These are phyloP conservation scores for Madurella mycetomatis DNA, from an alignment of 2,329 filamentous ascomycete genomes.

Conservation along the genomic window DNA sequence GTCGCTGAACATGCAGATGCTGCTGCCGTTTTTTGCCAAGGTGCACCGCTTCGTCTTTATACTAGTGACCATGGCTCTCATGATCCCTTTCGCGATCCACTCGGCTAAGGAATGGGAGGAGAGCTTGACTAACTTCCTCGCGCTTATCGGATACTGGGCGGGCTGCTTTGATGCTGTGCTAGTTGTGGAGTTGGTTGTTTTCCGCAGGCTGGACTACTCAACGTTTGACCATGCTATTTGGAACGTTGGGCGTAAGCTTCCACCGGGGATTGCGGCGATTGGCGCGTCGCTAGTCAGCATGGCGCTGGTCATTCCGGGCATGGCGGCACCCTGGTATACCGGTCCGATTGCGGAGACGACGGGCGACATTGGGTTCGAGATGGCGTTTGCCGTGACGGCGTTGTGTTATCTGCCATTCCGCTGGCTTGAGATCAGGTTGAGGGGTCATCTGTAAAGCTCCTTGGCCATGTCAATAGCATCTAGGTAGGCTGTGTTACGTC, in stretches of 20 bases:
- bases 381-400: conserved; percentile 51
- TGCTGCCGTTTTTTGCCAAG: conserved; percentile 51
- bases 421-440: conserved; percentile 37
- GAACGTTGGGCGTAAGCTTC: conserved; percentile 43
- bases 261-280: conserved; percentile 45
- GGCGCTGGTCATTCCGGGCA: conserved; percentile 53
- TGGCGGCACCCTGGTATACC: conserved; percentile 58
- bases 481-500: background rate
- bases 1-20: conserved; percentile 46
- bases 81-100: conserved; percentile 55
- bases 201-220: conserved; percentile 41
- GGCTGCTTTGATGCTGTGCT: conserved; percentile 51
- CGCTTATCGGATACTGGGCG: conserved; percentile 56
- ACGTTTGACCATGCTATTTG: conserved; percentile 45
- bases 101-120: conserved; percentile 54
- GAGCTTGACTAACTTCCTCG: conserved; percentile 53
- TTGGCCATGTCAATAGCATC: background rate
- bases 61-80: conserved; percentile 52
- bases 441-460: conserved; percentile 28
- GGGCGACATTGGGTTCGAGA: conserved; percentile 63
- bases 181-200: conserved; percentile 44
- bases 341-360: conserved; percentile 56
- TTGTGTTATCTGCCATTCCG: conserved; percentile 46
- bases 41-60: conserved; percentile 56
- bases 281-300: conserved; percentile 43